Evolutionary conservation across 768 basidiomycete genomes (phyloP), one percentile per base, ranked within the genome.

Genomic region (Candolleomyces aberdarensis): DNA sequence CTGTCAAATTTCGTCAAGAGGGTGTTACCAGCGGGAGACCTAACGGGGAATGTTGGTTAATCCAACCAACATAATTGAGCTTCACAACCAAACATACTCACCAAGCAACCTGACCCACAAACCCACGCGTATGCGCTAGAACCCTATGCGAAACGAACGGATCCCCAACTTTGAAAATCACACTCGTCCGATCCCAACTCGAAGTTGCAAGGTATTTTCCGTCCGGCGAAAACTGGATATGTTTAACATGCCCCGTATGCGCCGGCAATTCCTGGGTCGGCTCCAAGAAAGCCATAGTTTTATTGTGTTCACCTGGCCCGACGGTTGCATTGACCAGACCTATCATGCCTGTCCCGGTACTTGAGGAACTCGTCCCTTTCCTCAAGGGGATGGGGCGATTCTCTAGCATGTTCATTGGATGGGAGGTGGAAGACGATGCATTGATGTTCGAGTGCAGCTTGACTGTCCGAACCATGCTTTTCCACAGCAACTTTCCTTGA

Each of bases 31-130:
- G 77, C 80, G 0, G 88, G 88, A 15, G 88, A 88, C 87, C 85
- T 86, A 59, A 11, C 32, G 41, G 50, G 20, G 6, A 44, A 36
- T 56, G 22, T 60, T 60, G 36, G 58, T 32, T 22, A 49, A 19
- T 3, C 4, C 2, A 44, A 44, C n/a, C 48, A 53, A 26, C 13
- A 39, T 53, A n/a, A 57, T 15, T 26, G 39, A 6, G 51, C 17
- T 7, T 19, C 57, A 4, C 26, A 32, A 15, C n/a, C 14, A 47
- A 36, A 41, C 51, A 20, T 39, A 36, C 74, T 57, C 60, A 86
- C 88, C 89, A 92, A 32, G 87, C 88, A 36, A 91, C 89, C 71
- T 90, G 89, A 39, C 85, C 83, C 39, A 89, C 85, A 70, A 91
- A 89, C n/a, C 86, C 87, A n/a, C n/a, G 80, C 6, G 85, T 76